phyloP scores from a whole-genome alignment of 495 filamentous ascomycete genomes.

The Xylaria acuta region DNA sequence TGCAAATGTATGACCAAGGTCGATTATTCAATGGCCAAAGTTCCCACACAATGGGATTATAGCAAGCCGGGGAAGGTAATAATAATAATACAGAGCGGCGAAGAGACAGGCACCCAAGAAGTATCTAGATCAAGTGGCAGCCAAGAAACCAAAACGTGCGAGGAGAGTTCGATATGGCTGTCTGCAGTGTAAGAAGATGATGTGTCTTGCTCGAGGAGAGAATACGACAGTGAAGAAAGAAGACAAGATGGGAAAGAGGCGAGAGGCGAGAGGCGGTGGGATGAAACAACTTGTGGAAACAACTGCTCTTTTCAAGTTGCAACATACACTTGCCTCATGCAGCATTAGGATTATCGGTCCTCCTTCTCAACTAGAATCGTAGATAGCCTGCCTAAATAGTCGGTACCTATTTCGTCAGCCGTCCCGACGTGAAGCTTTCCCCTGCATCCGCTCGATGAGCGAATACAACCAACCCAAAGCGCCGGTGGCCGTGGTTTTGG shows the following conservation, averaged over 20 bases:
- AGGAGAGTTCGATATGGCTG: background rate
- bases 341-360: background rate
- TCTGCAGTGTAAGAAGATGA: constrained; percentile 6
- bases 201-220: background rate
- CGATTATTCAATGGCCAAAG: background rate
- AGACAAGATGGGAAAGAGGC: constrained; percentile 6
- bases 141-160: constrained; percentile 11
- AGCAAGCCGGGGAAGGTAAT: background rate
- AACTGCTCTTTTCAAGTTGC: background rate
- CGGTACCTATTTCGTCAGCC: background rate
- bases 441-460: constrained; percentile 4
- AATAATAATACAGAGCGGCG: constrained; percentile 11
- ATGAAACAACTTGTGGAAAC: constrained; percentile 20
- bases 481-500: too few relatives aligned
- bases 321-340: background rate
- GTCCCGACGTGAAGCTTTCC: background rate
- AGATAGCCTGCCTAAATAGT: background rate
- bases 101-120: constrained; percentile 8
- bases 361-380: background rate
- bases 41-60: background rate
- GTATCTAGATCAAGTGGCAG: constrained; percentile 6
- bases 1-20: constrained; percentile 2
- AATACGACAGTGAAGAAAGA: background rate
- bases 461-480: constrained; percentile 9
- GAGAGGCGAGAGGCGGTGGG: background rate